A percentile compares a stretch with the other conserved stretches of the same genome.
Conservation (phyloP, 83 land plant species). For the Thuja plicata region DNA sequence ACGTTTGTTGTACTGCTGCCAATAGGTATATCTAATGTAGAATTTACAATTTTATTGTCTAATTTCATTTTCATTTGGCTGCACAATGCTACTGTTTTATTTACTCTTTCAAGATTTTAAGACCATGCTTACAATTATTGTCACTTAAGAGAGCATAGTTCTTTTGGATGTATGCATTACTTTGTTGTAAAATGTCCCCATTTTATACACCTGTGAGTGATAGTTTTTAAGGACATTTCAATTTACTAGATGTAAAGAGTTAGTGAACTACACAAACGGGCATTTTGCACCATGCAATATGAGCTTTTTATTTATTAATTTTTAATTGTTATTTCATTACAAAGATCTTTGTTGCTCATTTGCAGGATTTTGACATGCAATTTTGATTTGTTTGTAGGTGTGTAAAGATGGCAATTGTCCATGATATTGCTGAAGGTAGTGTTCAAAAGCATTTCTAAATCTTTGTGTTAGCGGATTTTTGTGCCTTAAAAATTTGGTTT, state of each 20-base stretch:
- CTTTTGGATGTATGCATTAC: background rate
- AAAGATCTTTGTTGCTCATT: background rate
- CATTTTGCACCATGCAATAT: background rate
- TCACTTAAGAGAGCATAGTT: background rate
- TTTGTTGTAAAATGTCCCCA: background rate
- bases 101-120: background rate
- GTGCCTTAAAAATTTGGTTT: background rate
- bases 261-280: background rate
- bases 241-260: background rate
- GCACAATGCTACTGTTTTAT: background rate
- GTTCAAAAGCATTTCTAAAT: background rate
- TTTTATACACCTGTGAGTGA: background rate
- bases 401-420: conserved; percentile 95
- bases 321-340: background rate
- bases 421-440: conserved; percentile 96
- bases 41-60: background rate
- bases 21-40: background rate
- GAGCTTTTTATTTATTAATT: background rate
- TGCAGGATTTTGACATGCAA: background rate
- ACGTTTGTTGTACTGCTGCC: background rate
- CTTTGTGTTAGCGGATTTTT: background rate
- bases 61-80: background rate
- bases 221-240: background rate
- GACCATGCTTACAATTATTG: background rate
- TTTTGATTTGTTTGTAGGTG: conserved; percentile 61